Base-by-base conservation (phyloP, 108 stramenopile genomes). In the Ochromonas danica region DNA sequence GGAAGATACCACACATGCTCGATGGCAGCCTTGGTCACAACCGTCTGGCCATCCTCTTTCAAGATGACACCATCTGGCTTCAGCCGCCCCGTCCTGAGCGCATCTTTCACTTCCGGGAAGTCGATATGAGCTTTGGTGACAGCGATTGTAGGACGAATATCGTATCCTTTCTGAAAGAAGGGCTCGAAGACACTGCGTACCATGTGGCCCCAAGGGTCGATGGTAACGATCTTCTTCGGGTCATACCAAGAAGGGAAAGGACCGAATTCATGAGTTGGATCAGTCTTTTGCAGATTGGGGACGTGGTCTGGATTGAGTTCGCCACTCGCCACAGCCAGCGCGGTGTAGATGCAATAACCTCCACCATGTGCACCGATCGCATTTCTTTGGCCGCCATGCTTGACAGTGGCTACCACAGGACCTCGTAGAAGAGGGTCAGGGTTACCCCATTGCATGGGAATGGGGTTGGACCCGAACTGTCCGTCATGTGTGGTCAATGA, bases 1-100 rank as follows among this genome's bases (percentile, higher is more conserved):
- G 98, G 98, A 80, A 99, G 86, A 84, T 99, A 94, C 98, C 98
- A 99, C 57, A 97, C 98, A 0, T 95, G 97, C 87, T 99, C 98
- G 78, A 99, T 95, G 17, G 98, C 98, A 0, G 96, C 96, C 90
- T 98, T 99, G 80, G 92, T 92, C 40, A 94, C 91, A 78, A 97
- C 87, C 51, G 88, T 89, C 71, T 97, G 96, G n/a, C 98, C 98
- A 17, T 84, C 89, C 17, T 87, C 84, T 81, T 92, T 80, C 41
- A 99, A 85, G 75, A 99, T 70, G 39, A 51, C 43, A 14, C 96
- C 96, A 81, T 97, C 98, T 0, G 98, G 92, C 39, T 86, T 81
- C 36, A 99, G 88, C 14, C 98, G 82, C 28, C 94, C 94, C 27
- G 90, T 78, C 17, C 88, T 82, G 1, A 99, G 71, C 22, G 85